Percentiles rank a stretch among this genome's conserved stretches.
These are phyloP conservation scores for Cornus kousa DNA, from an alignment of 148 eudicot species.

Conservation along the genomic window DNA sequence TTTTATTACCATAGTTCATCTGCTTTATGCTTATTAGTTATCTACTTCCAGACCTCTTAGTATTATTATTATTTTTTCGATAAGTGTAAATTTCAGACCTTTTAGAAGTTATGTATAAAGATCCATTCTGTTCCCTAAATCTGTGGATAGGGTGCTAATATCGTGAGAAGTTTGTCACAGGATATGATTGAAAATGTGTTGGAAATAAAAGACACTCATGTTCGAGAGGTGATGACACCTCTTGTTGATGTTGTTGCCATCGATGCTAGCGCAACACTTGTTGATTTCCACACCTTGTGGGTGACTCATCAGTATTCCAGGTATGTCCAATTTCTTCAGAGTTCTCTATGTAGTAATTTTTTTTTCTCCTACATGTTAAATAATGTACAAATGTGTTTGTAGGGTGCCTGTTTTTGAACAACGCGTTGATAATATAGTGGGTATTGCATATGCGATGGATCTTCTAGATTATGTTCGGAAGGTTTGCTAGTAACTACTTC, in stretches of 20 bases:
- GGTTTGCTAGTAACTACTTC: constrained; percentile 44
- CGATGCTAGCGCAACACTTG: constrained; percentile 88
- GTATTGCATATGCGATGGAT: constrained; percentile 98
- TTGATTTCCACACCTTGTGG: constrained; percentile 89
- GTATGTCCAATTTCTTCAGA: constrained; percentile 30
- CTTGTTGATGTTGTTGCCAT: constrained; percentile 98
- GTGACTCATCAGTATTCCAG: constrained; percentile 95
- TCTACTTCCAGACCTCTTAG: not conserved
- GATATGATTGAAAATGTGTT: constrained; percentile 99
- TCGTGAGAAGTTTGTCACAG: constrained; percentile 38
- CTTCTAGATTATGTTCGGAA: constrained; percentile 83
- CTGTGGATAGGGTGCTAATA: not conserved
- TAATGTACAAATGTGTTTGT: constrained; percentile 9
- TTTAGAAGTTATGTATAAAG: not conserved
- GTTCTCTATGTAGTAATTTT: not conserved
- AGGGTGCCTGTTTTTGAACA: constrained; percentile 98
- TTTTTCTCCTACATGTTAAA: constrained; percentile 12
- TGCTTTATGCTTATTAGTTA: too few species aligned
- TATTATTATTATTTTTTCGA: too few species aligned
- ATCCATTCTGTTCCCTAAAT: not conserved
- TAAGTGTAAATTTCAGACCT: too few species aligned
- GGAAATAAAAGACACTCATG: constrained; percentile 97
- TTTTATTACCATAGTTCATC: too few species aligned
- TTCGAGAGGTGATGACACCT: constrained; percentile 99
- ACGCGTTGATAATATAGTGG: constrained; percentile 94